A percentile compares a stretch with the other conserved stretches of the same genome.
phyloP scores from a whole-genome alignment of 2,329 filamentous ascomycete genomes.

The Saccharata proteae region DNA sequence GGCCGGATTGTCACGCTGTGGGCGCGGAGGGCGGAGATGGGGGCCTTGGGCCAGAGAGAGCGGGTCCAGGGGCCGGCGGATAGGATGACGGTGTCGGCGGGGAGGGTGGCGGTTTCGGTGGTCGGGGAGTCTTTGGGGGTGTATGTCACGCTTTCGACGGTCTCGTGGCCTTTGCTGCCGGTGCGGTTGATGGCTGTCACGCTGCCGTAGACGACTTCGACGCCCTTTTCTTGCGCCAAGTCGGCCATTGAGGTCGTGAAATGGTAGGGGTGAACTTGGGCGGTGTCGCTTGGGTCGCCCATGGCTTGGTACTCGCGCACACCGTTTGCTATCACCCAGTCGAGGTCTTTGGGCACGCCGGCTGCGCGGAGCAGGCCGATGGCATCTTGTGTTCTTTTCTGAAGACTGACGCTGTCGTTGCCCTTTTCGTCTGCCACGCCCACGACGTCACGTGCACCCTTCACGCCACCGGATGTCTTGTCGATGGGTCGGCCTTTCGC shows the following conservation, averaged over 20 bases:
- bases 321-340: constrained; percentile 66
- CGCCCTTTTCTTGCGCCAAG: constrained; percentile 51
- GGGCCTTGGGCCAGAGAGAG: constrained; percentile 39
- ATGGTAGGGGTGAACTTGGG: constrained; percentile 84
- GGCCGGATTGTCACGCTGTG: constrained; percentile 52
- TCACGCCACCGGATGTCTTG: constrained; percentile 15
- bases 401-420: constrained; percentile 36
- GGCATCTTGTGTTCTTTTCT: constrained; percentile 42
- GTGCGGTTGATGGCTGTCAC: constrained; percentile 55
- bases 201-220: constrained; percentile 51
- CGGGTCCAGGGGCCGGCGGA: constrained; percentile 52
- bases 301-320: constrained; percentile 68
- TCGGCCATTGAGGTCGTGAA: constrained; percentile 78
- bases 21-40: constrained; percentile 48
- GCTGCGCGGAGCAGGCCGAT: constrained; percentile 41
- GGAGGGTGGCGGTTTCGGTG: constrained; percentile 35
- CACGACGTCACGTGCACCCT: constrained; percentile 18
- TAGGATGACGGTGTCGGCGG: constrained; percentile 46
- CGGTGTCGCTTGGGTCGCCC: constrained; percentile 68
- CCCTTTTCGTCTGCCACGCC: constrained; percentile 13
- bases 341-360: constrained; percentile 61
- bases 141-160: constrained; percentile 53
- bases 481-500: constrained; percentile 33
- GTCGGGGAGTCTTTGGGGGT: constrained; percentile 38
- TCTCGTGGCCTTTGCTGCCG: constrained; percentile 17